These are phyloP conservation scores for Lipomyces oligophaga DNA, from an alignment of 805 yeast genomes.

Conservation along the genomic window DNA sequence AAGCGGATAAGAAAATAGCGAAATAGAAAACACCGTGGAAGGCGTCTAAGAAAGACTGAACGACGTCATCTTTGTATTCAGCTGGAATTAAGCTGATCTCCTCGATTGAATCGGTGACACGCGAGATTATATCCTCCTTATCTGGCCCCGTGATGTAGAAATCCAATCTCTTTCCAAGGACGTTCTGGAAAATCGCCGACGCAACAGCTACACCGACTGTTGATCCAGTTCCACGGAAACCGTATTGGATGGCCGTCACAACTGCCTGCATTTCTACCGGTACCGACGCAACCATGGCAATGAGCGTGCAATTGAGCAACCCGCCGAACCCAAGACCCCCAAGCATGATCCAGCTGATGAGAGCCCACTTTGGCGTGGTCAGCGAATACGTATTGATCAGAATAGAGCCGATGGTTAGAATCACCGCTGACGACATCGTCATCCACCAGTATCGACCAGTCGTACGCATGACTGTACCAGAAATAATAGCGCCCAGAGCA, in stretches of 20 bases:
- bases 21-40: slow-evolving; percentile 26
- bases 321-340: slow-evolving; percentile 57
- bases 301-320: slow-evolving; percentile 53
- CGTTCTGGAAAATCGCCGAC: slow-evolving; percentile 51
- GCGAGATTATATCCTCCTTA: slow-evolving; percentile 19
- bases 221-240: slow-evolving; percentile 67
- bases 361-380: slow-evolving; percentile 16
- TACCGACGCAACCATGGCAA: slow-evolving; percentile 64
- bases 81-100: slow-evolving; percentile 17
- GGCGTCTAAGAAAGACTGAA: slow-evolving; percentile 25
- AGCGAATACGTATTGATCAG: slow-evolving; percentile 12
- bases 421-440: slow-evolving; percentile 29
- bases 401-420: slow-evolving; percentile 15
- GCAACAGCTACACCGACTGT: slow-evolving; percentile 63
- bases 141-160: slow-evolving; percentile 17
- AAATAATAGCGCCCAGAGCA: slow-evolving; percentile 59
- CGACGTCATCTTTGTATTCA: slow-evolving; percentile 16
- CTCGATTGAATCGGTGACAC: slow-evolving; percentile 24
- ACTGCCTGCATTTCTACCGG: slow-evolving; percentile 59
- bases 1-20: slow-evolving; percentile 17
- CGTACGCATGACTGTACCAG: slow-evolving; percentile 61
- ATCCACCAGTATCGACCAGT: slow-evolving; percentile 47
- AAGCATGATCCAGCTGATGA: slow-evolving; percentile 37
- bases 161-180: slow-evolving; percentile 35
- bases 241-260: slow-evolving; percentile 72